Percentiles rank a stretch among this genome's conserved stretches.
Evolutionary conservation across 2,329 filamentous ascomycete genomes (phyloP).

Genomic region (Coniochaeta sp.): DNA sequence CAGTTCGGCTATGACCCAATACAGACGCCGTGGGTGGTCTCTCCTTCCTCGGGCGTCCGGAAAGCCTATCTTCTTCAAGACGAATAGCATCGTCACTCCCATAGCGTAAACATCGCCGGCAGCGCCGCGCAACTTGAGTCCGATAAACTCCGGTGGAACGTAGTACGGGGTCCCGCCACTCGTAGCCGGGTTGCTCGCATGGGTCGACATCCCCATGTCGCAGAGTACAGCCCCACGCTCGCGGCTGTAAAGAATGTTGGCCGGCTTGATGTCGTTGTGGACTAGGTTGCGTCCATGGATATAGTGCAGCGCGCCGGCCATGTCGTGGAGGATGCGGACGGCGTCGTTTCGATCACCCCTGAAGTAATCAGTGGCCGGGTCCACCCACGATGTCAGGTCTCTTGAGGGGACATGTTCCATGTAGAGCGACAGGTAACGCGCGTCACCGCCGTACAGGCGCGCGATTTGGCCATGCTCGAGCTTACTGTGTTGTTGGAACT

Average conservation of each 20-base stretch:
- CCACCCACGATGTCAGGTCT: constrained; percentile 48
- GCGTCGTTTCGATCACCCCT: constrained; percentile 41
- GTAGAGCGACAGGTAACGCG: constrained; percentile 51
- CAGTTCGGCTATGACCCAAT: constrained; percentile 52
- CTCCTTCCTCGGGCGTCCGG: constrained; percentile 44
- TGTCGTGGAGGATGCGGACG: constrained; percentile 44
- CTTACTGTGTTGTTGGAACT: constrained; percentile 48
- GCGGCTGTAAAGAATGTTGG: constrained; percentile 52
- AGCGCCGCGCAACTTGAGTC: constrained; percentile 42
- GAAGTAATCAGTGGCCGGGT: constrained; percentile 38
- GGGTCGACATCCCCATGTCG: constrained; percentile 51
- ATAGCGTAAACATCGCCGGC: constrained; percentile 54
- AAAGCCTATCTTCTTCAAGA: constrained; percentile 46
- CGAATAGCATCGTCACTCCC: constrained; percentile 54
- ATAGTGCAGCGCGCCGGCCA: constrained; percentile 46
- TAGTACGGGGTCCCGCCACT: constrained; percentile 55
- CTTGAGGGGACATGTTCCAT: constrained; percentile 55
- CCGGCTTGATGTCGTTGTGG: constrained; percentile 58
- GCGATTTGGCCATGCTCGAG: constrained; percentile 52
- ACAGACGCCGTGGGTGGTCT: constrained; percentile 41
- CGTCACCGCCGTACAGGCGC: constrained; percentile 50
- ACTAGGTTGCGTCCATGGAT: constrained; percentile 45
- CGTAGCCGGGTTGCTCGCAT: constrained; percentile 34
- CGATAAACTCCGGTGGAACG: constrained; percentile 54
- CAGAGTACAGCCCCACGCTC: constrained; percentile 53